Percentiles rank a stretch among this genome's conserved stretches.
These are phyloP conservation scores for Coriaria nepalensis DNA, from an alignment of 306 rosid genomes.

Conservation along the genomic window DNA sequence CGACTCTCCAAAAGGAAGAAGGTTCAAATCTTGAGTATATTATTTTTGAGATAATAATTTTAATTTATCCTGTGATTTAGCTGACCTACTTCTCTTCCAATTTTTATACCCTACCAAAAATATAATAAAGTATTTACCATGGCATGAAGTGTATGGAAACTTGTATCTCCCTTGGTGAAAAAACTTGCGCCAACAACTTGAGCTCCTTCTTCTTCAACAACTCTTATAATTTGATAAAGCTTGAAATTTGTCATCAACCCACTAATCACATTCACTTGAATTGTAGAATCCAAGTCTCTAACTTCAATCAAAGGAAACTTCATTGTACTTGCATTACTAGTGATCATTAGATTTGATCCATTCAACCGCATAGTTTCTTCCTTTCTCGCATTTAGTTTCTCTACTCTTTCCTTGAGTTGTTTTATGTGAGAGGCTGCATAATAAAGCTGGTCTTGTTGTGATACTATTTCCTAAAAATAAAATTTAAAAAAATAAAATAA, in stretches of 20 bases:
- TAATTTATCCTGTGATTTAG: too few relatives aligned
- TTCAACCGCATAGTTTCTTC: conserved; percentile 18
- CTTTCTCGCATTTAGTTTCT: conserved; percentile 30
- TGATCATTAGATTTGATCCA: not conserved
- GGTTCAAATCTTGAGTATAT: too few relatives aligned
- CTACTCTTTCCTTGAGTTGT: conserved; percentile 34
- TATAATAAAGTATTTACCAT: conserved; percentile 25
- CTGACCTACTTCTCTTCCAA: too few relatives aligned
- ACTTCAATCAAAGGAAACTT: conserved; percentile 35
- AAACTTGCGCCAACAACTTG: conserved; percentile 44
- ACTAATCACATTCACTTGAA: conserved; percentile 43
- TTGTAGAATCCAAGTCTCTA: conserved; percentile 32
- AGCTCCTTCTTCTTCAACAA: conserved; percentile 64
- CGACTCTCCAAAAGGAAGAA: too few relatives aligned
- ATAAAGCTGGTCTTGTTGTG: conserved; percentile 48
- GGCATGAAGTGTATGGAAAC: conserved; percentile 46
- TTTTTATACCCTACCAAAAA: too few relatives aligned
- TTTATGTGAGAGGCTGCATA: conserved; percentile 34
- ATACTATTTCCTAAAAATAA: conserved; percentile 18
- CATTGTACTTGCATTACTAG: not conserved
- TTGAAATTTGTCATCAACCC: conserved; percentile 36
- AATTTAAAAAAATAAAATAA: too few relatives aligned
- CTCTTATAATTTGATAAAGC: conserved; percentile 34
- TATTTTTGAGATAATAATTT: too few relatives aligned
- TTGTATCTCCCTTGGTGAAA: conserved; percentile 25